A percentile compares a stretch with the other conserved stretches of the same genome.
These are phyloP conservation scores for Ophiostoma perfectum DNA, from an alignment of 2,329 filamentous ascomycete species.

Conservation along the genomic window DNA sequence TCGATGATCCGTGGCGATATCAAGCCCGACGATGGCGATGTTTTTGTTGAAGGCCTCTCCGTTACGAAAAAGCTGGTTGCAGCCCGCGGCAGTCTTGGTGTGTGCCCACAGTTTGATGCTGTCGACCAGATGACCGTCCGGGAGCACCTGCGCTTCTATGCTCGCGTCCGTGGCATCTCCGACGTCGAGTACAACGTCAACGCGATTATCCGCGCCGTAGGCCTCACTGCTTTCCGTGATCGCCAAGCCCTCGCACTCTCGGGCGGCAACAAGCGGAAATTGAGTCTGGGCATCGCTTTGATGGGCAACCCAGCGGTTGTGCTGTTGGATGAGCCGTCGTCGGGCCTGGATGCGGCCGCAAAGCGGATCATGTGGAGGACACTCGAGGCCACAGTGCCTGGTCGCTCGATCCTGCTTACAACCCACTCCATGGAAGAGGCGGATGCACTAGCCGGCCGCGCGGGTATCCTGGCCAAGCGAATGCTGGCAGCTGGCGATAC, in stretches of 20 bases:
- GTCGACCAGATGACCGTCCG: constrained; percentile 86
- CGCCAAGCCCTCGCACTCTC: constrained; percentile 76
- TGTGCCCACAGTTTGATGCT: constrained; percentile 83
- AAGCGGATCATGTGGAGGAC: constrained; percentile 94
- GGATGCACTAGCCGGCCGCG: constrained; percentile 75
- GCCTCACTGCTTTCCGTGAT: constrained; percentile 62
- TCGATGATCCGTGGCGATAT: constrained; percentile 85
- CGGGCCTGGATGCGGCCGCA: constrained; percentile 81
- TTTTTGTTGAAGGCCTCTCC: constrained; percentile 72
- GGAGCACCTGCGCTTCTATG: constrained; percentile 86
- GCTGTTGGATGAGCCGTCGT: constrained; percentile 82
- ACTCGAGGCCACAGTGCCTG: constrained; percentile 64
- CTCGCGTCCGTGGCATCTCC: constrained; percentile 70
- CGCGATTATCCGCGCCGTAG: constrained; percentile 74
- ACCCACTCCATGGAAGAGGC: constrained; percentile 97
- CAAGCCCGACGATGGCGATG: constrained; percentile 69
- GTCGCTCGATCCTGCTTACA: constrained; percentile 78
- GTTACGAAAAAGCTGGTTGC: constrained; percentile 66
- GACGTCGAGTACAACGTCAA: constrained; percentile 72
- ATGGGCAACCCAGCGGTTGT: constrained; percentile 89
- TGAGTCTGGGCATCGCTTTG: constrained; percentile 80
- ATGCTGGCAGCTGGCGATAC: constrained; percentile 83
- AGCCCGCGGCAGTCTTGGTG: constrained; percentile 74
- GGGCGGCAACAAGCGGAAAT: constrained; percentile 90
- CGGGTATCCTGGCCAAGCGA: constrained; percentile 76